Percentiles rank a stretch among this genome's conserved stretches.
Conservation (phyloP, 2,329 filamentous ascomycete genomes). For the Davidsoniella australis region DNA sequence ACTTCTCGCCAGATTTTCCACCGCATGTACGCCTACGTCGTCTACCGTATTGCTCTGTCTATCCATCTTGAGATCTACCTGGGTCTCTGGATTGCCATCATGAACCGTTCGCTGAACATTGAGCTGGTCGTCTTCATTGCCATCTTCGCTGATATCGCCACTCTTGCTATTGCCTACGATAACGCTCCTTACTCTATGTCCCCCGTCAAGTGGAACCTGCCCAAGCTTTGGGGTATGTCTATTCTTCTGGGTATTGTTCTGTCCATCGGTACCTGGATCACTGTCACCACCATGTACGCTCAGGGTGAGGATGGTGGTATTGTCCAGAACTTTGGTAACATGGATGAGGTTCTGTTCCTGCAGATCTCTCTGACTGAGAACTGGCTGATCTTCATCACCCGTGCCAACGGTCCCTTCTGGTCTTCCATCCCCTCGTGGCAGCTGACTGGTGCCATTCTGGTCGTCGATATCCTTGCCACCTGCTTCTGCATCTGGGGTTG, state of each 20-base stretch:
- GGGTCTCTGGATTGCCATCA: conserved; percentile 77
- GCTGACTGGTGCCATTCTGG: conserved; percentile 56
- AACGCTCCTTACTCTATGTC: conserved; percentile 74
- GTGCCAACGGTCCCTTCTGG: conserved; percentile 86
- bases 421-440: conserved; percentile 79
- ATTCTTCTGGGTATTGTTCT: conserved; percentile 68
- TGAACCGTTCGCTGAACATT: conserved; percentile 71
- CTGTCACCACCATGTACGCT: conserved; percentile 65
- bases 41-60: conserved; percentile 85
- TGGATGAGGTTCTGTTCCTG: conserved; percentile 73
- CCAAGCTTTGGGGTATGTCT: conserved; percentile 81
- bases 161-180: conserved; percentile 82
- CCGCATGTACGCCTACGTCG: conserved; percentile 91
- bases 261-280: conserved; percentile 73
- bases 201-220: conserved; percentile 89
- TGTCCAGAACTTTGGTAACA: conserved; percentile 71
- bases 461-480: conserved; percentile 72
- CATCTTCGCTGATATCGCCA: conserved; percentile 87
- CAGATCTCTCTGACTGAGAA: conserved; percentile 85
- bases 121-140: conserved; percentile 85
- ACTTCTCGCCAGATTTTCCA: conserved; percentile 91
- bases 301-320: conserved; percentile 58
- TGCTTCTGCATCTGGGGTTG: conserved; percentile 75
- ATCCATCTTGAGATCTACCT: conserved; percentile 85
- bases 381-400: conserved; percentile 93